Base-by-base conservation (phyloP, 345 rosid species). In the Corchorus olitorius region DNA sequence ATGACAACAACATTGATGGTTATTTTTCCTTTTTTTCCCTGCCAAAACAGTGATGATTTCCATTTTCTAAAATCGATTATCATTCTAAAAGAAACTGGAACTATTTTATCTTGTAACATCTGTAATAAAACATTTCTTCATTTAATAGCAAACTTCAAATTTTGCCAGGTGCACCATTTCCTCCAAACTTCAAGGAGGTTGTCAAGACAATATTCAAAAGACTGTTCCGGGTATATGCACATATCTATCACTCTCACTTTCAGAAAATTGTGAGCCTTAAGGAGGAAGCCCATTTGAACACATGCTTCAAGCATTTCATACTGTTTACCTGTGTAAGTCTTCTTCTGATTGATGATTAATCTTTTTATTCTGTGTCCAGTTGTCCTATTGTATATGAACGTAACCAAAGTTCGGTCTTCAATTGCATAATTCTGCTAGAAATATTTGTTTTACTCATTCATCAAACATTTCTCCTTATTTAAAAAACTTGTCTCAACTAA, bases 221-320 rank as follows among this genome's bases (percentile, higher is more conserved):
- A 56, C 79, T 96, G 61, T 96, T 96, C 84, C 98, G 99, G 41
- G 98, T 96, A 43, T 96, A 96, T 78, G 99, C 99, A 14, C 99
- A 96, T 66, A 92, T 96, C 15, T 96, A 96, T 83, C 97, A 91
- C 66, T 88, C 98, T 53, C 99, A 96, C 87, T 96, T 96, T 87
- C 99, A 96, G 87, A 96, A 92, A 81, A 96, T 96, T 77, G 99
- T 96, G 79, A 93, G 97, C 87, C 97, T 96, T 33, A 93, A 96
- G 84, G 99, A 96, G 88, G 99, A 96, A 87, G 98, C 99, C 67
- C 99, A 96, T 88, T 89, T 96, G 80, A 96, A 96, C 80, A 96
- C 99, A 63, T 96, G 99, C 89, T 96, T 96, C 89, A 96, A 96
- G 89, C 99, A 96, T 78, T 96, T 94, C 78, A 91, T 96, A 78